phyloP scores from a whole-genome alignment of 2,329 filamentous ascomycete species.

The Phaeosphaeria sp. region DNA sequence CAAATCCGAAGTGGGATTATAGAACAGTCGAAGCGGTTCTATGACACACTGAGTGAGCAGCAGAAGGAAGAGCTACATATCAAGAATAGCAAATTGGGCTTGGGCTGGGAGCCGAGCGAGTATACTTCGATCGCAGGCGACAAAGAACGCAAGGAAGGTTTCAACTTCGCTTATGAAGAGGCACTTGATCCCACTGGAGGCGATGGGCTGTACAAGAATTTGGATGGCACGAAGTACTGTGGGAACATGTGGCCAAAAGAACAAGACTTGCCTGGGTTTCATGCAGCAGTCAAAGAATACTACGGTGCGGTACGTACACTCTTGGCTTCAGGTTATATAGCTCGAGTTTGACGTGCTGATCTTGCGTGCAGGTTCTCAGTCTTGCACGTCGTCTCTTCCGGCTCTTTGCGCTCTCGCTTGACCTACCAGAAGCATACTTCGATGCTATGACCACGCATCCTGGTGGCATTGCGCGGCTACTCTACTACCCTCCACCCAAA shows the following conservation, averaged over 20 bases:
- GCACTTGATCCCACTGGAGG: slow-evolving; percentile 49
- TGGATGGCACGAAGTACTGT: slow-evolving; percentile 48
- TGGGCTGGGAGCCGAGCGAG: slow-evolving; percentile 52
- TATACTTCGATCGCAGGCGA: slow-evolving; percentile 51
- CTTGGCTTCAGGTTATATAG: no score
- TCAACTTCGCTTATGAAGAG: slow-evolving; percentile 54
- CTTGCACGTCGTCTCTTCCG: slow-evolving; percentile 51
- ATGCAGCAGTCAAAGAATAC: slow-evolving; percentile 46
- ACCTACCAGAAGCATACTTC: slow-evolving; percentile 49
- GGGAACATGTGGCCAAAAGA: slow-evolving; percentile 51
- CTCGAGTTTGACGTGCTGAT: background rate
- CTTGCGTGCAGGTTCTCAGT: slow-evolving; percentile 34
- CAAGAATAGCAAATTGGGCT: slow-evolving; percentile 47
- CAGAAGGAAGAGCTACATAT: slow-evolving; percentile 51
- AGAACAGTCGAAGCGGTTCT: slow-evolving; percentile 47
- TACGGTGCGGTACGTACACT: slow-evolving; percentile 42
- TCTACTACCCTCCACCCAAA: slow-evolving; percentile 48
- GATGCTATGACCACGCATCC: slow-evolving; percentile 51
- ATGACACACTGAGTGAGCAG: slow-evolving; percentile 36
- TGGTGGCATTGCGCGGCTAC: slow-evolving; percentile 49
- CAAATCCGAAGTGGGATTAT: slow-evolving; percentile 40
- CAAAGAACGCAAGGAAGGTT: slow-evolving; percentile 51
- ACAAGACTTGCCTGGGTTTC: slow-evolving; percentile 49
- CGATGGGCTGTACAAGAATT: slow-evolving; percentile 51
- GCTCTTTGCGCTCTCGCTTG: slow-evolving; percentile 50